Base-by-base conservation (phyloP, 2,329 filamentous ascomycete genomes). In the Clonostachys rhizophaga region DNA sequence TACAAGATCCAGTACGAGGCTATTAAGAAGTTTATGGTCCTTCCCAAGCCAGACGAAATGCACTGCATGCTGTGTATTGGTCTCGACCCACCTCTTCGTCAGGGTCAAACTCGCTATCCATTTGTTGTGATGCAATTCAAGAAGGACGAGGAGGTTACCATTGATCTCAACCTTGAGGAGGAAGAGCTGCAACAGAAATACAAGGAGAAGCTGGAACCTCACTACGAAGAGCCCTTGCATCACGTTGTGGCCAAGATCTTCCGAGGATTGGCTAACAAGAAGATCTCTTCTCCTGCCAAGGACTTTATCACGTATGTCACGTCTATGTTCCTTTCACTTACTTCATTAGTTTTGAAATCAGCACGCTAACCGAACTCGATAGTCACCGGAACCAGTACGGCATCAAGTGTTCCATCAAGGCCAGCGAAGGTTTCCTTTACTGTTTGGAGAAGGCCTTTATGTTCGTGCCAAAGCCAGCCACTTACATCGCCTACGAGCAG, bases 381-480 rank as follows among this genome's bases (percentile, higher is more conserved):
- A 82, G 88, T 55, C 94, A 97, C 70, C 91, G 96, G 64, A 84
- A 87, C 59, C 91, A 96, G 67, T 89, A 86, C 56, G 94, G 94
- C 49, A 95, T 99, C 69, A 99, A 99, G 72, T 99, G 94, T 69
- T 95, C 91, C n/a, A 96, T 99, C 81, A 99, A 99, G 72, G 95
- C 95, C 46, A 96, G 95, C 67, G 94, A 99, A 71, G 94, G 95
- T 50, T 91, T 96, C 63, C 75, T 99, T 44, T 99, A 95, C 79
- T 96, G 91, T 65, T 74, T 99, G 55, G 94, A 99, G 69, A 96
- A 96, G 71, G 92, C 91, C 8, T 95, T 99, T 68, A 95, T 99
- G 82, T 99, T 99, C 66, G 94, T 99, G 14, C 94, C 94, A 34
- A 99, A 99, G 72, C 94, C 94, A 2, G 91, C 94, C 14, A 96